Base-by-base conservation (phyloP, 345 rosid species). In the Eutrema japonicum region DNA sequence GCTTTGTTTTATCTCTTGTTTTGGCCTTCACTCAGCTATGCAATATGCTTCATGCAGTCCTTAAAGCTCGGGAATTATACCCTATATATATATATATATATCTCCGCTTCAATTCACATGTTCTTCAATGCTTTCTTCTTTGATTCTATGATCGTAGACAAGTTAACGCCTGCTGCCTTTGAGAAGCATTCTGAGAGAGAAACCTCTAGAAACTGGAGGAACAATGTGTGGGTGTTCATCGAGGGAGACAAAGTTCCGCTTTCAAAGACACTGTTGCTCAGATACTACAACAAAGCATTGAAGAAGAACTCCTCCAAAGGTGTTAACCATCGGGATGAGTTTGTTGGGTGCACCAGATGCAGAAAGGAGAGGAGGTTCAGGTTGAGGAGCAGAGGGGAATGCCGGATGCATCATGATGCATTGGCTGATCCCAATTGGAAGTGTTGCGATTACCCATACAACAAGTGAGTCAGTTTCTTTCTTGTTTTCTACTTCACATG, bases 171-270 rank as follows among this genome's bases (percentile, higher is more conserved):
- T 10, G 94, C 96, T 77, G 96, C 96, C 45, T 92, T 92, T 66
- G 98, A 92, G 84, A 92, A 95, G 87, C 98, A 95, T 83, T 92
- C 96, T 57, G 96, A 92, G 47, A 87, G 94, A 82, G 96, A 90
- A 83, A 88, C 92, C 5, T 92, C 96, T 56, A 85, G 90, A 64
- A 92, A 87, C 78, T 92, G 96, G 97, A 94, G 84, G 82, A 89
- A 94, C 75, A 91, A 92, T 72, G 85, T 95, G 10, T 90, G 99
- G 96, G 89, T 92, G 66, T 88, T 92, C 69, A 87, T 80, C 33
- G 85, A 79, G 10, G 96, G 96, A 60, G 88, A 87, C 82, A 92
- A 92, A 86, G 92, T 95, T 75, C 85, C 96, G 6, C 72, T 92
- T 83, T 84, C 89, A 42, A 95, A 95, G 84, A 95, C 98, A 1